These are phyloP conservation scores for Aspergillus arachidicola DNA, from an alignment of 2,329 filamentous ascomycete species.

Conservation along the genomic window DNA sequence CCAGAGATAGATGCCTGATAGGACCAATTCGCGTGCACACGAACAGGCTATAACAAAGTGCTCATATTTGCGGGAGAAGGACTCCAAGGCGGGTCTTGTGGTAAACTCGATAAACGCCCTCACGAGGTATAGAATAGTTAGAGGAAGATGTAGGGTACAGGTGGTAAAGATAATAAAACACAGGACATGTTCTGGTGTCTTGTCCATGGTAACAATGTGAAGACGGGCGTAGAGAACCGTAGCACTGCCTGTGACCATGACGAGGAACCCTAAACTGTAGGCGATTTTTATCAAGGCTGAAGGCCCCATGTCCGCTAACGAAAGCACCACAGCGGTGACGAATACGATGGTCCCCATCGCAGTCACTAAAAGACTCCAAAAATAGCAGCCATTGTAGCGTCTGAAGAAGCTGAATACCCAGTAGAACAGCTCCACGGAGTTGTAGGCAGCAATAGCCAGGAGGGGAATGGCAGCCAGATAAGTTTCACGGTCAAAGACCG, in stretches of 20 bases:
- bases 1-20: conserved; percentile 54
- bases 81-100: conserved; percentile 16
- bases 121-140: conserved; percentile 20
- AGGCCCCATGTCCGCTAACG: background rate
- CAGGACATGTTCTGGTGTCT: conserved; percentile 37
- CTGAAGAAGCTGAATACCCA: conserved; percentile 48
- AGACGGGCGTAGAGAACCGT: conserved; percentile 50
- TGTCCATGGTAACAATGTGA: conserved; percentile 42
- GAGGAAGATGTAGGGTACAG: conserved; percentile 38
- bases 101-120: conserved; percentile 9
- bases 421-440: conserved; percentile 46
- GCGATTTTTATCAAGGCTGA: background rate
- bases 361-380: conserved; percentile 47
- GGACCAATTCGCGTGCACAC: conserved; percentile 54
- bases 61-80: conserved; percentile 42
- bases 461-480: conserved; percentile 5
- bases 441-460: conserved; percentile 33
- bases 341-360: conserved; percentile 40
- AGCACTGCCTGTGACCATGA: conserved; percentile 43
- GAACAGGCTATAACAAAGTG: conserved; percentile 54
- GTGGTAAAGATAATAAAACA: conserved; percentile 45
- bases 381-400: conserved; percentile 46
- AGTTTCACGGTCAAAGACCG: background rate
- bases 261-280: conserved; percentile 36
- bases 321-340: conserved; percentile 26